Evolutionary conservation across 164 flowering plant genomes (phyloP), one percentile per base, ranked within the genome.

Genomic region (Chimonanthus praecox): DNA sequence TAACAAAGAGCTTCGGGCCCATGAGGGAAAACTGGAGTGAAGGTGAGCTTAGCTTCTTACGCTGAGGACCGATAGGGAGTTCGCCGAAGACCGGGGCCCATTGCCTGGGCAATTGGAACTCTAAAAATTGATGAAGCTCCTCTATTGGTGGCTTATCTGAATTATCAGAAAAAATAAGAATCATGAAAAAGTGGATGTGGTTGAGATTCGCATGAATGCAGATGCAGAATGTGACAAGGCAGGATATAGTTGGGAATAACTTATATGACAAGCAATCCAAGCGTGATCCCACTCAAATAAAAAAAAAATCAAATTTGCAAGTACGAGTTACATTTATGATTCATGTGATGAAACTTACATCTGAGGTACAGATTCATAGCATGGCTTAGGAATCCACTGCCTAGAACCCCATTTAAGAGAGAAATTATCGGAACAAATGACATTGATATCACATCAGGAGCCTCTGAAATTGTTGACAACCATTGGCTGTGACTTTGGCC

Each of bases 31-130:
- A 92, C 79, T 87, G 89, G 64, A 94, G 92, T 0, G 91, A 78
- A 47, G 99, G 92, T 21, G 85, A 85, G 2, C 79, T 71, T 60
- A 80, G 85, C 74, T 84, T 89, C 81, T 80, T 89, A 78, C 80
- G 85, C 44, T 79, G 84, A 73, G 78, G 91, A 67, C 87, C 85
- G 66, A 92, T 90, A 61, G 95, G 94, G 49, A 92, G 88, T 78
- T 94, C 97, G 20, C 86, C 84, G 76, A 84, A 94, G 49, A 84
- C 85, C 0, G 98, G 98, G 78, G 97, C 95, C 98, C 98, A 94
- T 71, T 92, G 33, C 33, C 33, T 33, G 33, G 33, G 33, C 2
- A 33, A 33, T 33, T 33, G 33, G 33, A 33, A 33, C 33, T 33
- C 33, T 33, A 33, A 0, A 33, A 33, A 33, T 33, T 33, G 33